Evolutionary conservation across 345 rosid genomes (phyloP).

Genomic region (Populus euphratica): DNA sequence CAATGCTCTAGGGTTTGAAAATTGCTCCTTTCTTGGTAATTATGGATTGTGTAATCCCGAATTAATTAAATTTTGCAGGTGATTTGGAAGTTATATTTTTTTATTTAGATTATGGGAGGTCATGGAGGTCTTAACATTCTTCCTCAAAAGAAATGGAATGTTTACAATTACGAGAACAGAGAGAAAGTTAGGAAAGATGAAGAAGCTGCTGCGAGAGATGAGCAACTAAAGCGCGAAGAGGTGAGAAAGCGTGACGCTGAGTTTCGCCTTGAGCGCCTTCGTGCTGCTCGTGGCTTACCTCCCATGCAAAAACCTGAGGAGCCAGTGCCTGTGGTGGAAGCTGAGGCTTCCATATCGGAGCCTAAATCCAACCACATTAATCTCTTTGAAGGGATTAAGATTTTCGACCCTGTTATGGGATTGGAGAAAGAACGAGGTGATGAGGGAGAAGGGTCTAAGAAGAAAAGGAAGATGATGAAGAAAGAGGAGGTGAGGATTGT

Average conservation of each 20-base stretch:
- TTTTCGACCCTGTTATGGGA: slow-evolving; percentile 60
- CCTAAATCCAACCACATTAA: slow-evolving; percentile 72
- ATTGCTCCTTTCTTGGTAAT: too few relatives aligned
- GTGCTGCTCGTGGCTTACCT: slow-evolving; percentile 75
- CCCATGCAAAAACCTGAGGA: slow-evolving; percentile 37
- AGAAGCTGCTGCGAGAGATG: slow-evolving; percentile 87
- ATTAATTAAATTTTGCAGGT: neutral
- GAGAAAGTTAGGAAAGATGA: slow-evolving; percentile 81
- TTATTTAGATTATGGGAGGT: slow-evolving; percentile 61
- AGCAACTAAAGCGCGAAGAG: slow-evolving; percentile 75
- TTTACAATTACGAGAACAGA: slow-evolving; percentile 75
- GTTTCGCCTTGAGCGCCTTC: slow-evolving; percentile 76
- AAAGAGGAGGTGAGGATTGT: slow-evolving; percentile 66
- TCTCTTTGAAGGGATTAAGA: slow-evolving; percentile 86
- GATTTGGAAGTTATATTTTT: neutral
- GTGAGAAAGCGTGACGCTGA: slow-evolving; percentile 71
- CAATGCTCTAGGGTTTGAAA: too few relatives aligned
- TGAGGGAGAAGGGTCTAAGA: slow-evolving; percentile 52
- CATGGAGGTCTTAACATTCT: slow-evolving; percentile 93
- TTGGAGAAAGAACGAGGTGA: slow-evolving; percentile 29
- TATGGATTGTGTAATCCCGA: too few relatives aligned
- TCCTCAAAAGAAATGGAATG: slow-evolving; percentile 95
- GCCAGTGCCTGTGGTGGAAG: slow-evolving; percentile 10
- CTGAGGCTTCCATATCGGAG: slow-evolving; percentile 28
- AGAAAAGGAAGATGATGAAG: slow-evolving; percentile 55